A percentile compares a stretch with the other conserved stretches of the same genome.
phyloP scores from a whole-genome alignment of 768 basidiomycete species.

The Coprinopsis sp. region DNA sequence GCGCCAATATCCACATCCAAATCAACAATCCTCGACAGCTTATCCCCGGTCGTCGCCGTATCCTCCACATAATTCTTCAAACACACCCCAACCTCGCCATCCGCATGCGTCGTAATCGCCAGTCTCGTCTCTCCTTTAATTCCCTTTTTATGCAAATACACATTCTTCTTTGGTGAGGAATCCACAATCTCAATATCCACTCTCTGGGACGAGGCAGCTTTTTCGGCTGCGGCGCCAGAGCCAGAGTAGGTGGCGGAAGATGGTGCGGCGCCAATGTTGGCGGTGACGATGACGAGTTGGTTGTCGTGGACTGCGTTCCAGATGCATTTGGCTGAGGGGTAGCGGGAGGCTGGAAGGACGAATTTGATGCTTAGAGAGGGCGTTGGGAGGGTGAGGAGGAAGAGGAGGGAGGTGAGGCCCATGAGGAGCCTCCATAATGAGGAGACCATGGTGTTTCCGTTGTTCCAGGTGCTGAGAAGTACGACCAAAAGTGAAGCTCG shows the following conservation, averaged over 20 bases:
- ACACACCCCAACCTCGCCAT: constrained; percentile 95
- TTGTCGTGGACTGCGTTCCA: constrained; percentile 91
- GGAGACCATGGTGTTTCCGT: no score
- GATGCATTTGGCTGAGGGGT: constrained; percentile 81
- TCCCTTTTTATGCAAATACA: constrained; percentile 84
- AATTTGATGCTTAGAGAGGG: no score
- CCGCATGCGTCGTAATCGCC: constrained; percentile 89
- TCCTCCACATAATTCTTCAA: constrained; percentile 76
- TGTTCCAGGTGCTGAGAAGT: no score
- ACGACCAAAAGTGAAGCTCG: no score
- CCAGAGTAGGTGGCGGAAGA: no score
- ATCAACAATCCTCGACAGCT: constrained; percentile 70
- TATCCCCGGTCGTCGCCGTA: constrained; percentile 29
- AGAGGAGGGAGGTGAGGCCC: no score
- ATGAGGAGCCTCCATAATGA: no score
- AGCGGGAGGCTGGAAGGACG: constrained; percentile 60
- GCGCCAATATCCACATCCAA: constrained; percentile 97
- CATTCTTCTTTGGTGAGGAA: constrained; percentile 76
- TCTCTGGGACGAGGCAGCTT: no score
- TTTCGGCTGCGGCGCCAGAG: no score
- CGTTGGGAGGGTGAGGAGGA: no score
- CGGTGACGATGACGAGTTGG: constrained; percentile 92
- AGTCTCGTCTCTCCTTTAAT: constrained; percentile 90
- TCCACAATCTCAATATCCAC: constrained; percentile 95
- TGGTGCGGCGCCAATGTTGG: no score